Base-by-base conservation (phyloP, 202 grass and related monocot species). In the Schoenoplectus tabernaemontani region DNA sequence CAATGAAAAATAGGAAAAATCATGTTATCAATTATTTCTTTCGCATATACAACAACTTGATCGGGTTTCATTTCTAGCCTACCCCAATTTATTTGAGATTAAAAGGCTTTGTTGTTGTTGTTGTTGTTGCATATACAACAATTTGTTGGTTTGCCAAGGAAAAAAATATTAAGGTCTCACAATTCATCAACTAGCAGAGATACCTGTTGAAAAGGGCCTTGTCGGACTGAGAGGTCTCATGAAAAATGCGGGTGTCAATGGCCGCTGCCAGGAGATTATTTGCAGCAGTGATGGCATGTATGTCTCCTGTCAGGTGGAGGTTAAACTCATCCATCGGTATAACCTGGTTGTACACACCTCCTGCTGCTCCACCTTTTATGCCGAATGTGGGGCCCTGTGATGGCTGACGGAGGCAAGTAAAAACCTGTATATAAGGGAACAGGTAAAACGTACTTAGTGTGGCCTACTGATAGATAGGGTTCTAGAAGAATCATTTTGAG, bases 271-370 rank as follows among this genome's bases (percentile, higher is more conserved):
- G 90, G 84, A 99, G 88, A 91, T 99, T 99, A 83, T 95, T 99
- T 86, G 91, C 90, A 30, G 92, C 96, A 20, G 96, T 99, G 68
- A 99, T 99, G 70, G 96, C 96, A 79, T 95, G 96, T 59, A 99
- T 99, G 78, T 99, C 92, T 77, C 96, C 96, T 2, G 96, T 95
- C 59, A 99, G 72, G 88, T 95, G 96, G 82, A 95, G 96, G 81
- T 99, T 99, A 83, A 99, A 99, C 76, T 99, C 96, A 84, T 99
- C 92, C 96, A 99, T 99, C 37, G 90, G 96, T 77, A 99, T 95
- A 61, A 99, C 96, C 85, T 99, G 96, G 86, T 91, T 99, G 85
- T 99, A 99, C 32, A 91, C 96, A 53, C 96, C 92, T 76, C 96
- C 96, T 83, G 96, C 92, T 83, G 96, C 96, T 64, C 96, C 96